Conservation (phyloP, 352 stramenopile genomes). For the Phytopythium litorale region DNA sequence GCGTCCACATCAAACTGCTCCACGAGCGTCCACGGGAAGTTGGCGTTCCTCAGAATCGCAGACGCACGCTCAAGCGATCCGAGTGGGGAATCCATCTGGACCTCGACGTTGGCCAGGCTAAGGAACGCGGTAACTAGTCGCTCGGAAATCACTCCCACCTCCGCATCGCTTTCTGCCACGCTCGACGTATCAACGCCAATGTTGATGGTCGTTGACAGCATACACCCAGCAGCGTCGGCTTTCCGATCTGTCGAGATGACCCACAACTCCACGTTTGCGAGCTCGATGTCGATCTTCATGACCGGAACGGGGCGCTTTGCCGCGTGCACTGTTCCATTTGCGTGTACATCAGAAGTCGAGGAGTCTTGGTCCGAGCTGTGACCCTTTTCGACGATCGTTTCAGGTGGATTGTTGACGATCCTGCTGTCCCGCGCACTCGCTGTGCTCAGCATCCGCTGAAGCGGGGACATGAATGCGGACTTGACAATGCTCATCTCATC, state of each 20-base stretch:
- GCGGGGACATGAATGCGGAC: constrained; percentile 36
- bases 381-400: neutral
- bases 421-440: constrained; percentile 25
- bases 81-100: constrained; percentile 29
- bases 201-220: constrained; percentile 32
- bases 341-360: neutral
- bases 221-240: constrained; percentile 44
- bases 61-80: constrained; percentile 5
- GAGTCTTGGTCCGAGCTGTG: neutral
- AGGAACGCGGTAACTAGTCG: constrained; percentile 2
- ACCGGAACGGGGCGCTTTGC: constrained; percentile 13
- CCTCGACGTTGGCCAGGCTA: constrained; percentile 22
- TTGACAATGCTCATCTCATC: constrained; percentile 30
- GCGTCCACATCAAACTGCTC: constrained; percentile 42
- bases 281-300: constrained; percentile 41
- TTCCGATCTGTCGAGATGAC: constrained; percentile 61
- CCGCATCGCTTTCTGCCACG: neutral
- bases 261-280: constrained; percentile 62
- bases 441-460: constrained; percentile 37
- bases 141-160: neutral
- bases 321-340: neutral
- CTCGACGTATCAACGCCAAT: constrained; percentile 9
- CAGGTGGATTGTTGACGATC: neutral
- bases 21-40: constrained; percentile 40
- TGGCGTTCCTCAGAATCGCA: constrained; percentile 4